A percentile compares a stretch with the other conserved stretches of the same genome.
Evolutionary conservation across 805 yeast species (phyloP).

Genomic region (Saccharomycopsis sp.): DNA sequence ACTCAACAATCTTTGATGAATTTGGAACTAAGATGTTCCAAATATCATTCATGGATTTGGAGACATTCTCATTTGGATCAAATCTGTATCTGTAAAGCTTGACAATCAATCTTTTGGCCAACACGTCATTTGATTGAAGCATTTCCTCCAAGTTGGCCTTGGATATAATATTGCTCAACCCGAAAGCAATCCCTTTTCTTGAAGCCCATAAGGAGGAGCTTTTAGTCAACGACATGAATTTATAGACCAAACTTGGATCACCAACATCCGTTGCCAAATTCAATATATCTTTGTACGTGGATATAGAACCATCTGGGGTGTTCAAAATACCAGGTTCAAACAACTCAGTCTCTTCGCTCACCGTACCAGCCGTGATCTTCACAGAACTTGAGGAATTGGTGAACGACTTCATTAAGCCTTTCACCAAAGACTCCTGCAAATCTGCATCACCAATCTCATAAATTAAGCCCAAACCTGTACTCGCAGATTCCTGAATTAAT

Average conservation of each 20-base stretch:
- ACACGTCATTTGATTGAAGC: conserved; percentile 41
- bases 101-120: conserved; percentile 62
- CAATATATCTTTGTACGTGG: conserved; percentile 85
- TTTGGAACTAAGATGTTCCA: conserved; percentile 66
- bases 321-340: conserved; percentile 76
- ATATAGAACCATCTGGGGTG: conserved; percentile 77
- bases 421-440: conserved; percentile 63
- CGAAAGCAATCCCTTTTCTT: conserved; percentile 89
- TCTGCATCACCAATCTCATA: conserved; percentile 68
- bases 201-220: conserved; percentile 88
- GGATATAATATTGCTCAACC: conserved; percentile 76
- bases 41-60: conserved; percentile 77
- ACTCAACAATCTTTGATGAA: conserved; percentile 42
- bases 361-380: conserved; percentile 50
- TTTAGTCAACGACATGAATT: conserved; percentile 86
- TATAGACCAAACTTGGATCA: conserved; percentile 87
- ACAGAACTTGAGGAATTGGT: conserved; percentile 52
- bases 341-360: conserved; percentile 70
- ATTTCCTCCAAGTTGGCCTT: conserved; percentile 63
- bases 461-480: conserved; percentile 74
- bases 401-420: conserved; percentile 64
- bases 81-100: conserved; percentile 74
- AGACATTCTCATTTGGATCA: conserved; percentile 73
- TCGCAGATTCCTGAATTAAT: conserved; percentile 83
- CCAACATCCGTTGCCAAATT: conserved; percentile 90